phyloP scores from a whole-genome alignment of 192 early-diverging fungal species.

The Coemansia umbellata region DNA sequence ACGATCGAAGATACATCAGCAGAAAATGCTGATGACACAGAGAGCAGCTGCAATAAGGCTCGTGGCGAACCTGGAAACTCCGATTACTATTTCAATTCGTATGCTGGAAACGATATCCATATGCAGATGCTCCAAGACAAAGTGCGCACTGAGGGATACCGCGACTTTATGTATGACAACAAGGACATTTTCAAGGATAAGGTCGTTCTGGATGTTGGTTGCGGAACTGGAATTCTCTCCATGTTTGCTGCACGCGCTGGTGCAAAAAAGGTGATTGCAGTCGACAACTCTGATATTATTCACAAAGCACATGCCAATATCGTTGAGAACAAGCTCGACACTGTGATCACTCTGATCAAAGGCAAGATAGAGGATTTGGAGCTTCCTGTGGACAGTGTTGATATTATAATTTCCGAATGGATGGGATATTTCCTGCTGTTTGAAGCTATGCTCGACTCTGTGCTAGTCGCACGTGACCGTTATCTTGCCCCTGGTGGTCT shows the following conservation, averaged over 20 bases:
- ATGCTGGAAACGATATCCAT: slow-evolving; percentile 55
- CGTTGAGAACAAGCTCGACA: slow-evolving; percentile 76
- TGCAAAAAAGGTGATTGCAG: slow-evolving; percentile 89
- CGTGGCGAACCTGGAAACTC: slow-evolving; percentile 12
- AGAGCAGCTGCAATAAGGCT: neutral
- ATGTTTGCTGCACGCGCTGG: slow-evolving; percentile 96
- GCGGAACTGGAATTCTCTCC: slow-evolving; percentile 91
- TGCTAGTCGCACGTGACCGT: slow-evolving; percentile 61
- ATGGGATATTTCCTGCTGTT: slow-evolving; percentile 96
- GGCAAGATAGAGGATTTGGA: slow-evolving; percentile 74
- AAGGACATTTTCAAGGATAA: slow-evolving; percentile 78
- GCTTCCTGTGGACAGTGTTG: slow-evolving; percentile 68
- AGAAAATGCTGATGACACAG: neutral
- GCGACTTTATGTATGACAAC: slow-evolving; percentile 88
- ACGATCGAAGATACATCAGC: slow-evolving; percentile 24
- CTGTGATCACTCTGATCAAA: slow-evolving; percentile 85
- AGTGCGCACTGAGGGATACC: slow-evolving; percentile 91
- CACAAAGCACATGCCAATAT: slow-evolving; percentile 64
- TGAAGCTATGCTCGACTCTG: slow-evolving; percentile 82
- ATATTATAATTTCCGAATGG: slow-evolving; percentile 95
- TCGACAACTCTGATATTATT: slow-evolving; percentile 55
- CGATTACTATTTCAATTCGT: slow-evolving; percentile 55
- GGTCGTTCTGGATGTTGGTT: slow-evolving; percentile 91
- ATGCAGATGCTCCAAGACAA: slow-evolving; percentile 97
- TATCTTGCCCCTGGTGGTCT: slow-evolving; percentile 93